Conservation (phyloP, 1,284 basidiomycete genomes). For the Cryptococcus hybrid region DNA sequence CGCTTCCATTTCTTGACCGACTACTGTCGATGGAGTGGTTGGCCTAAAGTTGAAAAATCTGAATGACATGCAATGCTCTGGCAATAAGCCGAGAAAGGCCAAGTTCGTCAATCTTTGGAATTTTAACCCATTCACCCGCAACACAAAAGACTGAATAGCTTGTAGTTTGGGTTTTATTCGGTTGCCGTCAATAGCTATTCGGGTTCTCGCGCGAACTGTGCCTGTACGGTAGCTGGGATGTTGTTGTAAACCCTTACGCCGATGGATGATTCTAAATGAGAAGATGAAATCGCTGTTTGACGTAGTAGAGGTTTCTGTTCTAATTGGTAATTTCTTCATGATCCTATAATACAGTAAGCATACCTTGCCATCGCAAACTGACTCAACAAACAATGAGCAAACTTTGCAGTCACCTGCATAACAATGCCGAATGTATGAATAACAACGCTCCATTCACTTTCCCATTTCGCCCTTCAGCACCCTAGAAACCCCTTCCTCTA, state of each 20-base stretch:
- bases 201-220: too few relatives aligned
- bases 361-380: too few relatives aligned
- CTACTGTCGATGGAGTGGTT: conserved; percentile 82
- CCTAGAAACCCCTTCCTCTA: conserved; percentile 37
- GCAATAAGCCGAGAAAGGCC: conserved; percentile 59
- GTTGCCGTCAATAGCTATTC: too few relatives aligned
- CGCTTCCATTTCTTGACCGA: conserved; percentile 73
- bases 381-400: too few relatives aligned
- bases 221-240: too few relatives aligned
- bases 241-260: too few relatives aligned
- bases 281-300: too few relatives aligned
- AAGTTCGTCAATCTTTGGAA: conserved; percentile 51
- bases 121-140: conserved; percentile 45
- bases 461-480: not conserved
- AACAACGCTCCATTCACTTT: not conserved
- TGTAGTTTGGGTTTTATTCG: too few relatives aligned
- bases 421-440: not conserved
- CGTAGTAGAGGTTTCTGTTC: too few relatives aligned
- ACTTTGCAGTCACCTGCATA: not conserved
- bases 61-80: conserved; percentile 73
- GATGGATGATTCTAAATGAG: too few relatives aligned
- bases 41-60: conserved; percentile 84
- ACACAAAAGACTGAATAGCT: conserved; percentile 18
- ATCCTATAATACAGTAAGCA: too few relatives aligned
- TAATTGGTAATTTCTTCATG: too few relatives aligned